A percentile compares a stretch with the other conserved stretches of the same genome.
Conservation (phyloP, 148 eudicot genomes). For the Euryodendron excelsum region DNA sequence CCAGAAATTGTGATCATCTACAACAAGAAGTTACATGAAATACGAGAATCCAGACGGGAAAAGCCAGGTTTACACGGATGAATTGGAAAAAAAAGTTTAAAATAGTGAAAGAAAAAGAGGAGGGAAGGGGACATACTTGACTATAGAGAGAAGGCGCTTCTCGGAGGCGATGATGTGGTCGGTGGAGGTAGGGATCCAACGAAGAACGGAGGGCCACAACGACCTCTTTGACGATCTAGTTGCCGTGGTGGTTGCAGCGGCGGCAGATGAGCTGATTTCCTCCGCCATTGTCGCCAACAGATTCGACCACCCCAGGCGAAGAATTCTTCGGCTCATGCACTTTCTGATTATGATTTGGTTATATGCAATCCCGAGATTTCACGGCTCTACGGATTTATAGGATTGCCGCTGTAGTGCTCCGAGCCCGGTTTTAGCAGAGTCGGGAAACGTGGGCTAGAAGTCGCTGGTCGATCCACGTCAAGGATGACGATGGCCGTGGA, state of each 20-base stretch:
- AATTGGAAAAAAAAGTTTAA: neutral
- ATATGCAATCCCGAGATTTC: no score
- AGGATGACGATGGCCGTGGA: no score
- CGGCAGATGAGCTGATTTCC: conserved; percentile 39
- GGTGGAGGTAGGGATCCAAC: conserved; percentile 74
- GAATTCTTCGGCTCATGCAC: conserved; percentile 33
- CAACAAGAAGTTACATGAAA: no score
- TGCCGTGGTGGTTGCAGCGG: conserved; percentile 28
- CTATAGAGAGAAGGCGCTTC: conserved; percentile 75
- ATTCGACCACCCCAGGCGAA: conserved; percentile 14
- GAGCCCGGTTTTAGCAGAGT: no score
- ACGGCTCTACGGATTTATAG: no score
- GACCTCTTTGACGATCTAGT: conserved; percentile 32
- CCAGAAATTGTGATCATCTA: no score
- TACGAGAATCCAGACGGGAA: neutral
- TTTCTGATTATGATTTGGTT: no score
- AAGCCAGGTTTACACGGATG: neutral
- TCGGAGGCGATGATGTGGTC: conserved; percentile 55
- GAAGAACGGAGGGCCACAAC: conserved; percentile 61
- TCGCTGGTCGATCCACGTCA: no score
- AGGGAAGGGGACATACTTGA: conserved; percentile 54
- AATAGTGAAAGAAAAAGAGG: neutral
- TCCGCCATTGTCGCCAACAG: conserved; percentile 47
- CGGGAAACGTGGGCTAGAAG: no score
- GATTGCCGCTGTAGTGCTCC: no score